Conservation (phyloP, 805 yeast species). For the Saturnispora gosingensis region DNA sequence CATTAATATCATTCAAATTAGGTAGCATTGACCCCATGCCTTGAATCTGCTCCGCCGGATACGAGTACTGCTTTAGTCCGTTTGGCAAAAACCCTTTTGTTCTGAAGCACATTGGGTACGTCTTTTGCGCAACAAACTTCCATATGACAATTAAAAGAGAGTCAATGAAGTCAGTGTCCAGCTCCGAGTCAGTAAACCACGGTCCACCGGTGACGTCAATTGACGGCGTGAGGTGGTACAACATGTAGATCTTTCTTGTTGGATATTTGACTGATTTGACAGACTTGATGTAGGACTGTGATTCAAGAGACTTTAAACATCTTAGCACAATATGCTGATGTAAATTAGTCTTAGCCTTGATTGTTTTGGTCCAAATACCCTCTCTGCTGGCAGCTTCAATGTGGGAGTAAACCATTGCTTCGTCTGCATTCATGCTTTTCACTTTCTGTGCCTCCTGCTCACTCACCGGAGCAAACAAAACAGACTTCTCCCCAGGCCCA, state of each 20-base stretch:
- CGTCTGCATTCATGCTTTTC: constrained; percentile 74
- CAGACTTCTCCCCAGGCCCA: constrained; percentile 23
- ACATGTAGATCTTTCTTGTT: constrained; percentile 92
- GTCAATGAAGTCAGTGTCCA: constrained; percentile 89
- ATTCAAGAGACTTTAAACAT: constrained; percentile 72
- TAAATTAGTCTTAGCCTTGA: constrained; percentile 77
- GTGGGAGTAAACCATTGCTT: constrained; percentile 81
- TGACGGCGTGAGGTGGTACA: constrained; percentile 86
- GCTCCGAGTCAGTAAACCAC: constrained; percentile 95
- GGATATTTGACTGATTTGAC: constrained; percentile 87
- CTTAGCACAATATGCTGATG: constrained; percentile 87
- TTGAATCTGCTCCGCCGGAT: constrained; percentile 17
- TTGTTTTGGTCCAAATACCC: constrained; percentile 92
- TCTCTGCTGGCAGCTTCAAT: constrained; percentile 91
- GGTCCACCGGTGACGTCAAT: constrained; percentile 98
- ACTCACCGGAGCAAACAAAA: constrained; percentile 70
- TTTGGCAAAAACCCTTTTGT: constrained; percentile 19
- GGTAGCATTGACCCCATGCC: constrained; percentile 42
- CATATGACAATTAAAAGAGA: constrained; percentile 75
- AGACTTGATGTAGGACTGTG: constrained; percentile 74
- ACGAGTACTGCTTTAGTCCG: constrained; percentile 22
- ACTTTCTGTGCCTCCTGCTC: constrained; percentile 68
- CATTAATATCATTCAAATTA: constrained; percentile 61
- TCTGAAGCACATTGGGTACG: constrained; percentile 67
- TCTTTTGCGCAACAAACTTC: constrained; percentile 69